These are phyloP conservation scores for Dothidotthia symphoricarpi DNA, from an alignment of 2,329 filamentous ascomycete genomes.

Conservation along the genomic window DNA sequence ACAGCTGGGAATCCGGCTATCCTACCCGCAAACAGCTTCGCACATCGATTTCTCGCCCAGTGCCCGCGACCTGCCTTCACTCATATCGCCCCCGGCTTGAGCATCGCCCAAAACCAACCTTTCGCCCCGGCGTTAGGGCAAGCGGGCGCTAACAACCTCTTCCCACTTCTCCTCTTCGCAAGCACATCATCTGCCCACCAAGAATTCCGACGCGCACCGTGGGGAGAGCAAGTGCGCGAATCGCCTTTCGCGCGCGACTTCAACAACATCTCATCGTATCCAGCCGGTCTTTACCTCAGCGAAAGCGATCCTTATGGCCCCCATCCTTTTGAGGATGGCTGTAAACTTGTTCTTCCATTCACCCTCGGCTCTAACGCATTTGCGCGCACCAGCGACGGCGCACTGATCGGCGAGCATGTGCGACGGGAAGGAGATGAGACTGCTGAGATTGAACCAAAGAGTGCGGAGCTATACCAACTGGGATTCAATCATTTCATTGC, in stretches of 20 bases:
- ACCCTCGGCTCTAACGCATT: conserved; percentile 7
- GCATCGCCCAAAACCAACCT: too few relatives aligned
- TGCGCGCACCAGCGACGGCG: conserved; percentile 9
- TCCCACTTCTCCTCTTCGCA: conserved; percentile 10
- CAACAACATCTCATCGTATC: conserved; percentile 3
- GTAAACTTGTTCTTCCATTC: conserved; percentile 11
- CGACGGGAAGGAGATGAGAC: conserved; percentile 2
- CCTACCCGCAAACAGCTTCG: too few relatives aligned
- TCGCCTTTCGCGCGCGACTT: too few relatives aligned
- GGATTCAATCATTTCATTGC: conserved; percentile 10
- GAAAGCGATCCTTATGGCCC: conserved; percentile 3
- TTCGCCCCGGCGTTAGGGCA: conserved; percentile 2
- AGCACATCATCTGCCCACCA: conserved; percentile 7
- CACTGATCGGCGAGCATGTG: conserved; percentile 8
- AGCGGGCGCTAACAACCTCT: conserved; percentile 5
- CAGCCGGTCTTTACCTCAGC: conserved; percentile 8
- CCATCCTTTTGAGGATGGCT: conserved; percentile 9
- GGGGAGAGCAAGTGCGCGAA: conserved; percentile 6
- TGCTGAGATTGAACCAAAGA: conserved; percentile 3
- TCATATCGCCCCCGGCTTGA: too few relatives aligned
- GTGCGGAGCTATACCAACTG: conserved; percentile 5
- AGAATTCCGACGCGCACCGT: too few relatives aligned
- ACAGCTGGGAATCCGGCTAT: conserved; percentile 5
- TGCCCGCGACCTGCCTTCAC: too few relatives aligned
- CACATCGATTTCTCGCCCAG: too few relatives aligned